phyloP scores from a whole-genome alignment of 192 early-diverging fungal genomes.

The Ambispora gerdemannii region DNA sequence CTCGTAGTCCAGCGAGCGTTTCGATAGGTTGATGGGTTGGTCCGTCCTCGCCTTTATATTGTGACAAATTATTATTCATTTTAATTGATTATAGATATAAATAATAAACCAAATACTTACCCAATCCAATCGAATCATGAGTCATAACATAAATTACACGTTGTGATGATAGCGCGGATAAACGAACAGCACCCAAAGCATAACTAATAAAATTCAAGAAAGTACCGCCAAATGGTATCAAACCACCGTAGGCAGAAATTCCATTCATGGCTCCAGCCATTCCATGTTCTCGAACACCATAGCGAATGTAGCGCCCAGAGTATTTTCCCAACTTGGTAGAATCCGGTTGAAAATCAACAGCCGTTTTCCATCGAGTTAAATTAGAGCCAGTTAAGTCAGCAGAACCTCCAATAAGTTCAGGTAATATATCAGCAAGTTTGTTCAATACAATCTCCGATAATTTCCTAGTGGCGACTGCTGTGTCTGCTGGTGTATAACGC shows the following conservation, averaged over 20 bases:
- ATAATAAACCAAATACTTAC: constrained; percentile 18
- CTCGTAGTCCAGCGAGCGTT: constrained; percentile 83
- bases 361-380: constrained; percentile 91
- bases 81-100: background rate
- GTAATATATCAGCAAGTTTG: constrained; percentile 70
- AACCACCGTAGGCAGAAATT: constrained; percentile 76
- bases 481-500: constrained; percentile 75
- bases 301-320: constrained; percentile 87
- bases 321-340: constrained; percentile 73
- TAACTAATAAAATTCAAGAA: constrained; percentile 94
- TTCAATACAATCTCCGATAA: constrained; percentile 82
- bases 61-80: background rate
- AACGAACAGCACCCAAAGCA: constrained; percentile 69
- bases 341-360: constrained; percentile 88
- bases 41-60: constrained; percentile 89
- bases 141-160: constrained; percentile 97
- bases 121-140: constrained; percentile 92
- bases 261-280: constrained; percentile 96
- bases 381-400: constrained; percentile 97
- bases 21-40: constrained; percentile 99
- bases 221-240: constrained; percentile 82
- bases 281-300: constrained; percentile 96
- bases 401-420: constrained; percentile 90
- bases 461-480: constrained; percentile 84
- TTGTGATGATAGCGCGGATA: constrained; percentile 83